Percentiles rank a stretch among this genome's conserved stretches.
Conservation (phyloP, 192 early-diverging fungal species). For the Dispira parvispora region DNA sequence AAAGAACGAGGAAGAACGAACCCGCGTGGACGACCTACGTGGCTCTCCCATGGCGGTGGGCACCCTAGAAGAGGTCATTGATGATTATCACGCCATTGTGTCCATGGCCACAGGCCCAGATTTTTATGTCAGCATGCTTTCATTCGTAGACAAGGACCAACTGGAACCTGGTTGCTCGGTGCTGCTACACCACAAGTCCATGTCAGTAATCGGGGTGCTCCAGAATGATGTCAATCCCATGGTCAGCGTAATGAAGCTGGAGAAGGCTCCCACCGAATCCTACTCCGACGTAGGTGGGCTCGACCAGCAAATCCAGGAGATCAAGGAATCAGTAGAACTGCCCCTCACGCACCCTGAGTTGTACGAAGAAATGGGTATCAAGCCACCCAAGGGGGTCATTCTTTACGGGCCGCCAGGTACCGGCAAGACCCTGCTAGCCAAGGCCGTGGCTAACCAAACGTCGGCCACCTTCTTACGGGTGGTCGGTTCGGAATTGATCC, state of each 20-base stretch:
- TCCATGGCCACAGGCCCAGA: constrained; percentile 82
- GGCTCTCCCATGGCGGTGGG: constrained; percentile 96
- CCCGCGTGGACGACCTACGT: constrained; percentile 85
- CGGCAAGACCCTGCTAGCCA: constrained; percentile 87
- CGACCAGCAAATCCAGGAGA: constrained; percentile 94
- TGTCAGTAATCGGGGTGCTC: constrained; percentile 89
- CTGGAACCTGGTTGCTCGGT: constrained; percentile 95
- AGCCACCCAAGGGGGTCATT: constrained; percentile 94
- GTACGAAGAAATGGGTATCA: constrained; percentile 98
- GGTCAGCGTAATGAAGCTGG: constrained; percentile 99
- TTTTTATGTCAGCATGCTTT: constrained; percentile 94
- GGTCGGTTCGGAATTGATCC: constrained; percentile 93
- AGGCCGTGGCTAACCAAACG: constrained; percentile 97
- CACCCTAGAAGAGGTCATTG: constrained; percentile 95
- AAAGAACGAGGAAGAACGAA: constrained; percentile 81
- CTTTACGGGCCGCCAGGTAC: constrained; percentile 90
- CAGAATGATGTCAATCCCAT: constrained; percentile 92
- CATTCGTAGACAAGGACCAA: constrained; percentile 98
- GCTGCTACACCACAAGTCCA: constrained; percentile 79
- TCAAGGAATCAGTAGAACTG: constrained; percentile 93
- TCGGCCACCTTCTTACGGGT: constrained; percentile 95
- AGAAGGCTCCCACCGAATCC: constrained; percentile 96
- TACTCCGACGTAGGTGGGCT: constrained; percentile 97
- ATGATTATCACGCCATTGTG: constrained; percentile 98
- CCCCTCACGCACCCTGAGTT: constrained; percentile 93